Base-by-base conservation (phyloP, 345 rosid species). In the Cochlearia excelsa region DNA sequence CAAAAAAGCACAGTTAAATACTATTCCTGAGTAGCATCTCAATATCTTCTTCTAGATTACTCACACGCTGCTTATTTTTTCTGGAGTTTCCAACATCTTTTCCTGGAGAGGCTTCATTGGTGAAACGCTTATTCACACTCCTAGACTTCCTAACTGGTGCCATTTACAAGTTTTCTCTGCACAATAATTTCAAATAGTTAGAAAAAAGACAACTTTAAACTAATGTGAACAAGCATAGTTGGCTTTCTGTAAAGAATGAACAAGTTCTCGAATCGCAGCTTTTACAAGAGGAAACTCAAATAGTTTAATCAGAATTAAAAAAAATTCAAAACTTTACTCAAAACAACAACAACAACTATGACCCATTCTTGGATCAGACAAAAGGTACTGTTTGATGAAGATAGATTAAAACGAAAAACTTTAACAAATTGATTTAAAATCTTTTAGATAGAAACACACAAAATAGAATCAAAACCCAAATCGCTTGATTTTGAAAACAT, bases 121-220 rank as follows among this genome's bases (percentile, higher is more conserved):
- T 70, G 68, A 78, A 80, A 47, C 89, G 87, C 74, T 81, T 88
- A 71, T 80, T 84, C 46, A 80, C 82, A 71, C 85, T 86, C 70
- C 83, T 88, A 27, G 87, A 80, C 76, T 92, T 92, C 69, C 81
- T 84, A 3, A 81, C 27, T 5, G 98, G 96, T 3, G 93, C 84
- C 98, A 88, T 92, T 40, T 30, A 7, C 7, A 27, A 53, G 56
- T 47, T 38, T 49, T 65, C 45, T 46, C 75, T 73, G 52, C 57
- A 68, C 79, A 71, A 44, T 51, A 9, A 54, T 41, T 48, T 48
- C 46, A 49, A 61, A 30, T 27, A 26, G 26, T 69, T 33, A 61
- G 39, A 42, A 48, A 33, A 8, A 41, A 43, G 4, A 51, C 38
- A 38, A 26, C 51, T 59, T 60, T 45, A 30, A 38, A 46, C 38